Evolutionary conservation across 2,329 filamentous ascomycete species (phyloP).

Genomic region (Claviceps humidiphila): DNA sequence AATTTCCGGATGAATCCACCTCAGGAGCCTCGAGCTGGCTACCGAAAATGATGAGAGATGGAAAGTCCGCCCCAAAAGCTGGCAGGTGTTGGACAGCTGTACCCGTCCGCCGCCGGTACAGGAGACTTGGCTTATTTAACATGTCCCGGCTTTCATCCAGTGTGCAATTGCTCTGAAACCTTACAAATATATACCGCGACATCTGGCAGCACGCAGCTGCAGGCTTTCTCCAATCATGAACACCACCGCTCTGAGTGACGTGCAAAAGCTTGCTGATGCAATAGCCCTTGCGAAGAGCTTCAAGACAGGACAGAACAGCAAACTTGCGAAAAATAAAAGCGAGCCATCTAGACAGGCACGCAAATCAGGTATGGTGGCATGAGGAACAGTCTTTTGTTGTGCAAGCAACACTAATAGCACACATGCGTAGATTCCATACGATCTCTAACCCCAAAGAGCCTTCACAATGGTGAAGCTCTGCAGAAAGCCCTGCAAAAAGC

Average conservation of each 20-base stretch:
- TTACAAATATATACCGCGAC: background rate
- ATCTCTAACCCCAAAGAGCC: conserved; percentile 1
- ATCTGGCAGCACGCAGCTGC: background rate
- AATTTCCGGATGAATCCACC: too few relatives aligned
- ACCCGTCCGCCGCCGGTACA: background rate
- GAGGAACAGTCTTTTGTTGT: background rate
- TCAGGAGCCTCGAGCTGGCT: too few relatives aligned
- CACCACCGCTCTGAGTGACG: conserved; percentile 11
- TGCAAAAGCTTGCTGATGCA: conserved; percentile 15
- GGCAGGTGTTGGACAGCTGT: conserved; percentile 6
- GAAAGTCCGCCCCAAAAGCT: background rate
- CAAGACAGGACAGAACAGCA: conserved; percentile 7
- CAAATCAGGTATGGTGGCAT: background rate
- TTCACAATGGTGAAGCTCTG: background rate
- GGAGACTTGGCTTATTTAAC: too few relatives aligned
- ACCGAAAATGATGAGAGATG: background rate
- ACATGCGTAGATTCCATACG: background rate
- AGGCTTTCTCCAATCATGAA: conserved; percentile 5
- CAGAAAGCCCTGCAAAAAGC: background rate
- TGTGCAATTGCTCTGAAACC: background rate
- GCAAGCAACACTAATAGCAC: background rate
- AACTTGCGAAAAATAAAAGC: background rate
- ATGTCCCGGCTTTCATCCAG: too few relatives aligned
- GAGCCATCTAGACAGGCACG: background rate
- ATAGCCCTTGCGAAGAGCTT: conserved; percentile 15